A percentile compares a stretch with the other conserved stretches of the same genome.
Conservation (phyloP, 2,329 filamentous ascomycete genomes). For the Penicillium polonicum region DNA sequence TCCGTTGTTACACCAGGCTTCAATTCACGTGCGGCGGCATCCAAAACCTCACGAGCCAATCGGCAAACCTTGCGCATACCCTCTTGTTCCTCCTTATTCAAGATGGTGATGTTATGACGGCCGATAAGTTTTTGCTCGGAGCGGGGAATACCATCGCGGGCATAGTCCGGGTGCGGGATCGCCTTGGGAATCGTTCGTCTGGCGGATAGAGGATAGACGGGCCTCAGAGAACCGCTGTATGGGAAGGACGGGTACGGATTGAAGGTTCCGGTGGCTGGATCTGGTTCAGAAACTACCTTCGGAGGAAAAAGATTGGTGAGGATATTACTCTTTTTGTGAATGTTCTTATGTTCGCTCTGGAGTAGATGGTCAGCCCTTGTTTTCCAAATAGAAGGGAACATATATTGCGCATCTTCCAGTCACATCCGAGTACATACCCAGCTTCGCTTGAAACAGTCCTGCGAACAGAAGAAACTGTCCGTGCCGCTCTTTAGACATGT, state of each 20-base stretch:
- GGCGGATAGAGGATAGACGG: constrained; percentile 80
- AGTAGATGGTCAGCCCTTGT: not conserved
- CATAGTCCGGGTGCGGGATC: constrained; percentile 85
- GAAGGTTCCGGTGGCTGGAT: constrained; percentile 83
- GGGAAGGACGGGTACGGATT: constrained; percentile 89
- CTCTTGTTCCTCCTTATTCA: constrained; percentile 77
- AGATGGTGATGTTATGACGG: constrained; percentile 77
- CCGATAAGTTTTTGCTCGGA: constrained; percentile 65
- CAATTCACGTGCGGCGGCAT: constrained; percentile 79
- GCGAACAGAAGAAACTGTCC: constrained; percentile 94
- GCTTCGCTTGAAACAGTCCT: constrained; percentile 98
- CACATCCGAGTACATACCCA: constrained; percentile 63
- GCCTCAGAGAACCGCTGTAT: constrained; percentile 77
- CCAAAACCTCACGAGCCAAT: constrained; percentile 84
- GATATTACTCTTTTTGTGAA: constrained; percentile 77
- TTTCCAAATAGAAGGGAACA: constrained; percentile 14
- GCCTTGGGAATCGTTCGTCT: constrained; percentile 71
- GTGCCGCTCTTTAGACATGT: constrained; percentile 89
- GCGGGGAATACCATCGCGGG: constrained; percentile 72
- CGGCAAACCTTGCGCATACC: constrained; percentile 91
- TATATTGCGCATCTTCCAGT: constrained; percentile 25
- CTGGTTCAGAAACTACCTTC: constrained; percentile 84
- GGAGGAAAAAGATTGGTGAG: constrained; percentile 73
- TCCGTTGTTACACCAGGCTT: constrained; percentile 95
- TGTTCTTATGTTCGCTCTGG: constrained; percentile 76